phyloP scores from a whole-genome alignment of 345 rosid species.

The Brassica cretica region DNA sequence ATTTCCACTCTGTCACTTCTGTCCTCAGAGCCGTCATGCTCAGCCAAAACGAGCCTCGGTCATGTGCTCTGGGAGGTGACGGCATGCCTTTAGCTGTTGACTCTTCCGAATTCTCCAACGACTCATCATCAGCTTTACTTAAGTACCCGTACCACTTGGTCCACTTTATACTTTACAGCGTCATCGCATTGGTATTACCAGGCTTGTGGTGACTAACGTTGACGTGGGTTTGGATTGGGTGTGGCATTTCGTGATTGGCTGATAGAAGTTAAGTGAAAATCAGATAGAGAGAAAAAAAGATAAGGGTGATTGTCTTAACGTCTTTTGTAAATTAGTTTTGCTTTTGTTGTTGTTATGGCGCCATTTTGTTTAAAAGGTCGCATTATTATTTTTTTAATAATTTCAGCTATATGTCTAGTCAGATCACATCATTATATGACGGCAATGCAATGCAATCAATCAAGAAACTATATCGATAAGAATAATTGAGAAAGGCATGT shows the following conservation, averaged over 20 bases:
- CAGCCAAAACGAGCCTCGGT: conserved; percentile 53
- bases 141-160: conserved; percentile 8
- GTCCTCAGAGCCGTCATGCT: conserved; percentile 79
- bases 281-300: conserved; percentile 20
- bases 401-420: background rate
- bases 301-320: background rate
- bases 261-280: conserved; percentile 22
- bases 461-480: background rate
- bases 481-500: conserved; percentile 40
- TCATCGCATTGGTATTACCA: conserved; percentile 27
- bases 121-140: conserved; percentile 39
- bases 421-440: background rate
- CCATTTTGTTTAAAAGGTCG: conserved; percentile 2
- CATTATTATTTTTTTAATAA: background rate
- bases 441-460: background rate
- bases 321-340: conserved; percentile 38
- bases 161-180: conserved; percentile 21
- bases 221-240: conserved; percentile 14
- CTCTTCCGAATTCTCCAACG: conserved; percentile 57
- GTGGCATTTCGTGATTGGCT: conserved; percentile 21
- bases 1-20: conserved; percentile 72
- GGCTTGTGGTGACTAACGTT: conserved; percentile 10
- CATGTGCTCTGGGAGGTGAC: conserved; percentile 74
- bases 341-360: conserved; percentile 1
- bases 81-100: conserved; percentile 94